phyloP scores from a whole-genome alignment of 176 grass and related monocot species.

The Eleusine coracana region DNA sequence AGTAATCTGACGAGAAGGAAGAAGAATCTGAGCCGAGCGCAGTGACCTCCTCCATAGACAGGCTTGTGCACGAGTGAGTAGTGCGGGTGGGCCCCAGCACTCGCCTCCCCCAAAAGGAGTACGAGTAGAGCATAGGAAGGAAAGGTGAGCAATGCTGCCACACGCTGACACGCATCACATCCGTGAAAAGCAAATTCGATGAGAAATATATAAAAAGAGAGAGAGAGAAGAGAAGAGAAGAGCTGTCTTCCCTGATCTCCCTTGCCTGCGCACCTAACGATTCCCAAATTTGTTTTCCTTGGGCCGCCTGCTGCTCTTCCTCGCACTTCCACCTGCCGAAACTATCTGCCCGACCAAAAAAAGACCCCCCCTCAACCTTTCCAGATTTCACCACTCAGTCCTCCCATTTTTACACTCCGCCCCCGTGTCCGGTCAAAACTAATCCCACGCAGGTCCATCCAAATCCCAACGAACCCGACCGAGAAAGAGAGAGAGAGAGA shows the following conservation, averaged over 20 bases:
- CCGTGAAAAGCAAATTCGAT: background rate
- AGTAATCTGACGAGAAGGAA: no score
- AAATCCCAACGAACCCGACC: background rate
- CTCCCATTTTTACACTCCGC: conserved; percentile 42
- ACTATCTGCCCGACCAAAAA: background rate
- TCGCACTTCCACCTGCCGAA: no score
- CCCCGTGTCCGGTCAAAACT: conserved; percentile 39
- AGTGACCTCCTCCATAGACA: no score
- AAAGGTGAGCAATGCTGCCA: background rate
- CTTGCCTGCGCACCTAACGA: background rate
- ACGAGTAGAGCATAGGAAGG: background rate
- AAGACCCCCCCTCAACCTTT: background rate
- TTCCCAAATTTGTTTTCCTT: background rate
- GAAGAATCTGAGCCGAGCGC: no score
- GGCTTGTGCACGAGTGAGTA: background rate
- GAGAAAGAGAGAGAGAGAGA: no score
- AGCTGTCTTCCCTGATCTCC: no score
- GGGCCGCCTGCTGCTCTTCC: no score
- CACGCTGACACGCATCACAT: background rate
- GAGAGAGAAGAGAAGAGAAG: no score
- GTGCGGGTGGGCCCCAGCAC: background rate
- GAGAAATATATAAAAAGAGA: background rate
- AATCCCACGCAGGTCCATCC: background rate
- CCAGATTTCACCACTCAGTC: conserved; percentile 18
- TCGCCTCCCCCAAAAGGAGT: background rate